phyloP scores from a whole-genome alignment of 768 basidiomycete genomes.

The Leccinum olivaceopallidum region DNA sequence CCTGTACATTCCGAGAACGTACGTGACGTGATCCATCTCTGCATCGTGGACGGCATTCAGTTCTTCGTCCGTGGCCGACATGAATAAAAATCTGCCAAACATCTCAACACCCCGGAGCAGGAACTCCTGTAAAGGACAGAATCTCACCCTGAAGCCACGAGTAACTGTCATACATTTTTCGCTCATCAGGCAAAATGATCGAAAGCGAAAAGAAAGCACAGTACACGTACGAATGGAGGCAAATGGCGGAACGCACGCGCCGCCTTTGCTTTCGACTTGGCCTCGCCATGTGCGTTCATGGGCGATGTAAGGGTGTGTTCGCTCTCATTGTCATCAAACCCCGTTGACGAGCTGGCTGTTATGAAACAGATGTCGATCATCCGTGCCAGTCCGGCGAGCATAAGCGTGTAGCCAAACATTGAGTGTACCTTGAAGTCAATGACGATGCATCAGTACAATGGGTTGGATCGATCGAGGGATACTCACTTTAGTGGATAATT shows the following conservation, averaged over 20 bases:
- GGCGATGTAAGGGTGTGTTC: conserved; percentile 64
- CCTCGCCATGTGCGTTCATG: conserved; percentile 13
- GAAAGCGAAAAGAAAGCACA: not conserved
- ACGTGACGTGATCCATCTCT: conserved; percentile 92
- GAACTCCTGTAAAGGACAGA: not conserved
- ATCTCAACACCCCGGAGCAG: not conserved
- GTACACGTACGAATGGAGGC: conserved; percentile 77
- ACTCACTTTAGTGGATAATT: conserved; percentile 77
- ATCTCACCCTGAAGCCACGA: conserved; percentile 69
- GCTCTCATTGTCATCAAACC: conserved; percentile 53
- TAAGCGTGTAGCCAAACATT: conserved; percentile 83
- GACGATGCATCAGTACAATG: not conserved
- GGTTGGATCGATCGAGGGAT: not conserved
- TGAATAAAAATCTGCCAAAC: conserved; percentile 70
- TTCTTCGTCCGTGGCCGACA: conserved; percentile 94
- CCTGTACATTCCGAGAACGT: conserved; percentile 84
- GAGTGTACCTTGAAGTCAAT: conserved; percentile 61
- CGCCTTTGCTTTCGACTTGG: conserved; percentile 35
- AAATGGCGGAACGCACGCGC: conserved; percentile 76
- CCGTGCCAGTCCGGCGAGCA: conserved; percentile 78
- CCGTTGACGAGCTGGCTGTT: conserved; percentile 35
- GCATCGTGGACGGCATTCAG: conserved; percentile 63
- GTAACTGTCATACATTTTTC: conserved; percentile 43
- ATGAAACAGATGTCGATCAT: conserved; percentile 87
- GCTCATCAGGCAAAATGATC: conserved; percentile 6